Percentiles rank a stretch among this genome's conserved stretches.
Evolutionary conservation across 2,329 filamentous ascomycete species (phyloP).

Genomic region (Phialocephala subalpina): DNA sequence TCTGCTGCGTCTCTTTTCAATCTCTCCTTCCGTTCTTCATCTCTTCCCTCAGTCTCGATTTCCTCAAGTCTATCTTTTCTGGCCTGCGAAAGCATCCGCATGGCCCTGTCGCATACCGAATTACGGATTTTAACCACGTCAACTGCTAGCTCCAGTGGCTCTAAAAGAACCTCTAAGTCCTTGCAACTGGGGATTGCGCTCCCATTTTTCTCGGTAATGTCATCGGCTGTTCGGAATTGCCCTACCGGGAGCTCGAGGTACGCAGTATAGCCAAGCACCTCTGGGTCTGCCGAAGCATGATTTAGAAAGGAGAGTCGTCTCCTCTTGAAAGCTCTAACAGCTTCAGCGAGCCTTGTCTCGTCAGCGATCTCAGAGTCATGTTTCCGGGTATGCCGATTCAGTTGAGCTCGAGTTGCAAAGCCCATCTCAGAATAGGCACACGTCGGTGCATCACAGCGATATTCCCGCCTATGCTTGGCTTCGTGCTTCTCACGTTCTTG

Average conservation of each 20-base stretch:
- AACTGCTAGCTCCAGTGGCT: conserved; percentile 70
- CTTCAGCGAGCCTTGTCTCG: too few species aligned
- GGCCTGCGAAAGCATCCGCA: conserved; percentile 72
- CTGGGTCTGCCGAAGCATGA: too few species aligned
- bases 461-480: too few species aligned
- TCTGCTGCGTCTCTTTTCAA: conserved; percentile 51
- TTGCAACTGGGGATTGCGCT: conserved; percentile 68
- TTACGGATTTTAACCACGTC: conserved; percentile 74
- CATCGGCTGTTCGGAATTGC: conserved; percentile 70
- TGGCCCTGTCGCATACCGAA: conserved; percentile 75
- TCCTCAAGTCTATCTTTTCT: conserved; percentile 70
- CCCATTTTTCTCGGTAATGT: conserved; percentile 70
- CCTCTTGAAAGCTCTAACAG: too few species aligned
- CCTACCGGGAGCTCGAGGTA: conserved; percentile 72
- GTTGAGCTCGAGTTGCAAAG: too few species aligned
- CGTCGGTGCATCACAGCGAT: too few species aligned
- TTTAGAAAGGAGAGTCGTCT: too few species aligned
- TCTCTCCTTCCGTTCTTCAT: conserved; percentile 51
- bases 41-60: conserved; percentile 51
- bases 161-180: conserved; percentile 69
- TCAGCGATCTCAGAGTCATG: too few species aligned
- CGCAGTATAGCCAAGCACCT: too few species aligned
- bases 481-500: too few species aligned
- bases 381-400: too few species aligned
- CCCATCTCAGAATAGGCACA: too few species aligned